Evolutionary conservation across 352 stramenopile species (phyloP), one percentile per base, ranked within the genome.

Genomic region (Phytophthora pluvialis): DNA sequence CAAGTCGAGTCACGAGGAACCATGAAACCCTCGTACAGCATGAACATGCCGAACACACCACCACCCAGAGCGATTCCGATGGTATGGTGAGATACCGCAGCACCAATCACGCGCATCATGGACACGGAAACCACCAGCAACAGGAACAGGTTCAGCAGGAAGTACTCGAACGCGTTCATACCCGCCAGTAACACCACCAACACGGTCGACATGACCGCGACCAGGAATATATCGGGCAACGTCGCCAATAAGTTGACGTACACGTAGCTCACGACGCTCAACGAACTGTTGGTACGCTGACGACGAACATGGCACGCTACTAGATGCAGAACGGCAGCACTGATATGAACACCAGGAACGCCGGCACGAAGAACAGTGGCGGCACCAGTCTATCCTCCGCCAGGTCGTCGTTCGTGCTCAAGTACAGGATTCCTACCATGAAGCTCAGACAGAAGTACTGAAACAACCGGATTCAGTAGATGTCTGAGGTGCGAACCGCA

Each of bases 31-130:
- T 21, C 21, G 21, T 78, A 89, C 12, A 92, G 74, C 72, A 91
- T 93, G 48, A 94, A 90, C 62, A 96, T 88, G 21, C 86, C 88
- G 43, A 89, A 93, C 21, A 90, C 50, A 10, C 88, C 83, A 2
- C 81, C 86, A 2, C 73, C 81, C 29, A 93, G 52, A 1, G 82
- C 87, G 15, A 95, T 92, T 12, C 86, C 85, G 38, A 89, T 88
- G 58, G 94, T 91, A 55, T 90, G 88, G 40, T 94, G 82, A 15
- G 88, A 80, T 18, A 89, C 81, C 11, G 80, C 60, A 38, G 82
- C 79, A 9, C 72, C 80, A 10, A 94, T 70, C 0, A 93, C 72
- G 63, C 87, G 76, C 72, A 92, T 92, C 47, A 89, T 63, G 15
- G 80, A 86, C 73, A 94, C 86, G 15, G 86, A 81, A 3, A 81